Evolutionary conservation across 164 flowering plant genomes (phyloP).

Genomic region (Magnolia kwangsiensis): DNA sequence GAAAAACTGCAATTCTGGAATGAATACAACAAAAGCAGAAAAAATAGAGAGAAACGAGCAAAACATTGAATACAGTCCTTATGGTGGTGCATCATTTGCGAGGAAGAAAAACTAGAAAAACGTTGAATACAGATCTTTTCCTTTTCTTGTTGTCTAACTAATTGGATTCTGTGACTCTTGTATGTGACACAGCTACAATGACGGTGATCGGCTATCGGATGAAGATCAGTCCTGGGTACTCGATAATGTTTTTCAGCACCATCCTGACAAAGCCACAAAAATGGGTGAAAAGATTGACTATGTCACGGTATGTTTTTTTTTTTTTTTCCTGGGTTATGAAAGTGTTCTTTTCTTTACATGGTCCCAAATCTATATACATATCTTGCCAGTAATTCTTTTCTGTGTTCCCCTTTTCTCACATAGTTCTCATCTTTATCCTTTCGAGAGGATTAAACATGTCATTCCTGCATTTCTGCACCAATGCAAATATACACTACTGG

Average conservation of each 20-base stretch:
- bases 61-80: too few relatives aligned
- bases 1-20: too few relatives aligned
- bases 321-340: not conserved
- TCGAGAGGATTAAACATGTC: too few relatives aligned
- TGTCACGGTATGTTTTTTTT: constrained; percentile 53
- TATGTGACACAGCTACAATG: constrained; percentile 49
- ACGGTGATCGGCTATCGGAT: constrained; percentile 67
- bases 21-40: too few relatives aligned
- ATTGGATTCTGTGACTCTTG: not conserved
- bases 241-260: constrained; percentile 64
- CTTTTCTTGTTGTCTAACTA: not conserved
- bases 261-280: constrained; percentile 79
- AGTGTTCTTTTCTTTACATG: too few relatives aligned
- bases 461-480: too few relatives aligned
- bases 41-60: too few relatives aligned
- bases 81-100: too few relatives aligned
- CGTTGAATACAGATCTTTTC: not conserved
- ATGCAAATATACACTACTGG: too few relatives aligned
- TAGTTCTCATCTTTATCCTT: too few relatives aligned
- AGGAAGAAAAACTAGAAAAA: too few relatives aligned
- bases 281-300: constrained; percentile 68
- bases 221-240: constrained; percentile 68
- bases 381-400: not conserved
- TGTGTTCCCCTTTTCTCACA: not conserved
- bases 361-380: not conserved